Evolutionary conservation across 2,329 filamentous ascomycete species (phyloP), one percentile per base, ranked within the genome.

Genomic region (Colletotrichum endophyticum): DNA sequence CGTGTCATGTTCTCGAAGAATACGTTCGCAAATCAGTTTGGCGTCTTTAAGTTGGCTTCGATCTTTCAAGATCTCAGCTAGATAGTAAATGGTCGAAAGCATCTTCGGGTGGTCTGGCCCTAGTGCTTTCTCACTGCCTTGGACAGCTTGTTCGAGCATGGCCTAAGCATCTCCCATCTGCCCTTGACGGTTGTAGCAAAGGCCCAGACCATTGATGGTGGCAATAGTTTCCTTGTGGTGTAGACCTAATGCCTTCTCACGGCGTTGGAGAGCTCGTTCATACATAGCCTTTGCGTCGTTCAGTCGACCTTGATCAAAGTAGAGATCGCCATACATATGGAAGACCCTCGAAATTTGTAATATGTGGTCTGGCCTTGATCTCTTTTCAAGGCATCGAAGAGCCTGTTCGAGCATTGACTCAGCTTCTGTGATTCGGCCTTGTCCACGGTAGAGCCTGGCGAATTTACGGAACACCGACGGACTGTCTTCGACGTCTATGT

Each of bases 211-310:
- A 19, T 49, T n/a, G 9, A 49, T 12, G 8, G 9, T n/a, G 19
- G 9, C 19, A n/a, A 49, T 11, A 4, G 39, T 49, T 6, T n/a
- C 8, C 19, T n/a, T 9, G 13, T 22, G 19, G 13, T 78, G 75
- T 36, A 72, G 76, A 12, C 79, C 79, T 2, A 73, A 15, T 49
- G 66, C 72, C 70, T 78, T 76, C 69, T 82, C 77, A 15, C 76
- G 78, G 61, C 81, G 80, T 79, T 80, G 70, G 2, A 84, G 77
- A 66, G 81, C 82, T 63, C 81, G 82, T 11, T 77, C 8, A 28
- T 80, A 84, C 79, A 84, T 84, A 2, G 73, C 70, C 78, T 84
- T 79, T 22, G 81, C 79, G 59, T 84, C 75, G 2, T 82, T 5
- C 32, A 78, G 39, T 59, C 61, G 44, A 32, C 27, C 72, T 25